Base-by-base conservation (phyloP, 495 filamentous ascomycete genomes). In the Neurospora sp. region DNA sequence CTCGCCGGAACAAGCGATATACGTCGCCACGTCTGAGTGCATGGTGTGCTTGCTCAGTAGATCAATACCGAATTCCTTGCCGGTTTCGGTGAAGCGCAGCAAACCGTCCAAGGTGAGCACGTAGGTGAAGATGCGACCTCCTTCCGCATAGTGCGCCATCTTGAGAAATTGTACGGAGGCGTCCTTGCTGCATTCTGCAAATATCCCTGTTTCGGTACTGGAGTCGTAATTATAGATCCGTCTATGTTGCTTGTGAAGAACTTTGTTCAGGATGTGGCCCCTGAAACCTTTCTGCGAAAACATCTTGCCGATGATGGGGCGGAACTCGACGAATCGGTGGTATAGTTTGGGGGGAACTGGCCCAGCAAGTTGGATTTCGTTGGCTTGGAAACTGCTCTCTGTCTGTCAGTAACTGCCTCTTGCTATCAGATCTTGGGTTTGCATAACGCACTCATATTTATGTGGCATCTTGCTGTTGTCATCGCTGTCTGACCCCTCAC, bases 31-130 rank as follows among this genome's bases (percentile, higher is more conserved):
- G 81, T 97, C 90, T 78, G 92, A 94, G 78, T 98, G 95, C 91
- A 98, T 94, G 39, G 92, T 96, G 80, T 98, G 95, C 79, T 98
- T 98, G 76, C 89, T 92, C 72, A 98, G 82, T 73, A 98, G 81
- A 78, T 98, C 94, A 72, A 98, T 93, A 39, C 94, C 93, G 72
- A 98, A 97, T 78, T 97, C 94, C 73, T 94, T 93, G 9, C 94
- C 94, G 0, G 95, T 98, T 80, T 97, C 94, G 0, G 94, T 97
- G 81, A 97, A 98, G 31, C 93, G 90, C 76, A 96, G 85, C 40
- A 93, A 85, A 5, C 90, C 91, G 76, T 98, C 95, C 20, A 98
- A 86, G 0, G 94, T 97, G 6, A 98, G 84, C 14, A 98, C 90
- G 76, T 97, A 98, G 35, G 95, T 98, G 78, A 93, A 98, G 42